Evolutionary conservation across 1,139 yeast genomes (phyloP).

Genomic region (Pichia kudriavzevii): DNA sequence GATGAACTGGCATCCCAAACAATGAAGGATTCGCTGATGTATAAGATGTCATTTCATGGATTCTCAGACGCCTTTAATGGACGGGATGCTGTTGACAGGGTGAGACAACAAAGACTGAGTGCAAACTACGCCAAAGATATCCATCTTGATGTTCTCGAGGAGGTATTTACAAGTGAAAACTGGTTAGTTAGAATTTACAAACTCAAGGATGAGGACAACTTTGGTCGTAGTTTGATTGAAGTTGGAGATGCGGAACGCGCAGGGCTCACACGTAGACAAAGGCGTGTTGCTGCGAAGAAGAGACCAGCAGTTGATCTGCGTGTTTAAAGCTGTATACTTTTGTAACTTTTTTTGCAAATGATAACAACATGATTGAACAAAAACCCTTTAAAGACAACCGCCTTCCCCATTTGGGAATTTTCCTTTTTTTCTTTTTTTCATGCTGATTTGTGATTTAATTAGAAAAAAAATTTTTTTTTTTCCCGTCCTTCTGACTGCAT

Average conservation of each 20-base stretch:
- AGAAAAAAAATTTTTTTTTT: neutral
- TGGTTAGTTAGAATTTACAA: slow-evolving; percentile 95
- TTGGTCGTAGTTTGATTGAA: slow-evolving; percentile 65
- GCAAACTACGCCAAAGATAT: slow-evolving; percentile 41
- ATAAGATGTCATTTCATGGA: slow-evolving; percentile 89
- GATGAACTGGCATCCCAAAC: slow-evolving; percentile 75
- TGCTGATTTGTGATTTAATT: no score
- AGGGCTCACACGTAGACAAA: slow-evolving; percentile 27
- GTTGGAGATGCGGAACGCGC: slow-evolving; percentile 30
- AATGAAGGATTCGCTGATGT: slow-evolving; percentile 87
- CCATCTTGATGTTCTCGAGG: slow-evolving; percentile 73
- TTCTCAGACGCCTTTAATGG: slow-evolving; percentile 62
- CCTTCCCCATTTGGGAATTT: no score
- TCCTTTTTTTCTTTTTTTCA: neutral
- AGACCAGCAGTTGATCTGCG: slow-evolving; percentile 28
- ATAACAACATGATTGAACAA: no score
- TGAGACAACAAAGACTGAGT: slow-evolving; percentile 73
- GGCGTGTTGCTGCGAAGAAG: slow-evolving; percentile 28
- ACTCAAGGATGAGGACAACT: slow-evolving; percentile 80
- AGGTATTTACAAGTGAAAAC: slow-evolving; percentile 90
- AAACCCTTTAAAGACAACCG: no score
- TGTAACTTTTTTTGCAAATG: slow-evolving; percentile 2
- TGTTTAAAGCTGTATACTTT: slow-evolving; percentile 6
- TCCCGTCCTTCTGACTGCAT: neutral
- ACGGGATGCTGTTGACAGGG: slow-evolving; percentile 72